A percentile compares a stretch with the other conserved stretches of the same genome.
Conservation (phyloP, 2,329 filamentous ascomycete species). For the Acrocalymma vagum region DNA sequence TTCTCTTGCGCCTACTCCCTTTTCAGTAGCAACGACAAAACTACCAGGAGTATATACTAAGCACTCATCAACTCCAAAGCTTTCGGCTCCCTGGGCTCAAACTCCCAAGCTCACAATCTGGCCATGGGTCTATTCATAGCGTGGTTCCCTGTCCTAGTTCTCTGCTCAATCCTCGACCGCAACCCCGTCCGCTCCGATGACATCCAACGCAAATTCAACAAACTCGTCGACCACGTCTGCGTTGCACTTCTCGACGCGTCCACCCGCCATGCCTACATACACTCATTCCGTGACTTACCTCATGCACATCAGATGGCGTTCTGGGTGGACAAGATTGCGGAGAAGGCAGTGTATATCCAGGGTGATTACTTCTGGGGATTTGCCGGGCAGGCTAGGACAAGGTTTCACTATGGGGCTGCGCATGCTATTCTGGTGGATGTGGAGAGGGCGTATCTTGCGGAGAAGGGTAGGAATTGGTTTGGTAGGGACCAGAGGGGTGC, state of each 20-base stretch:
- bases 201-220: slow-evolving; percentile 46
- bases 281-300: slow-evolving; percentile 28
- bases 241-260: slow-evolving; percentile 32
- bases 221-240: slow-evolving; percentile 43
- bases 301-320: slow-evolving; percentile 25
- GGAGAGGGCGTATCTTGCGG: slow-evolving; percentile 45
- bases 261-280: slow-evolving; percentile 28
- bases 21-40: too few species aligned
- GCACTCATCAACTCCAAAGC: too few species aligned
- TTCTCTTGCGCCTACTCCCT: too few species aligned
- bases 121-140: slow-evolving; percentile 52
- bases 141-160: slow-evolving; percentile 54
- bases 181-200: slow-evolving; percentile 52
- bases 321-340: slow-evolving; percentile 32
- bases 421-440: slow-evolving; percentile 52
- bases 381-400: slow-evolving; percentile 32
- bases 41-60: too few species aligned
- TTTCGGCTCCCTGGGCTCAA: slow-evolving; percentile 44
- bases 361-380: slow-evolving; percentile 49
- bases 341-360: slow-evolving; percentile 24
- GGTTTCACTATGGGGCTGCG: slow-evolving; percentile 48
- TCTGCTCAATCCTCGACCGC: slow-evolving; percentile 53
- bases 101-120: slow-evolving; percentile 52
- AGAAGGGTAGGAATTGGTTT: slow-evolving; percentile 45
- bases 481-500: slow-evolving; percentile 10